Evolutionary conservation across 2,329 filamentous ascomycete genomes (phyloP), one percentile per base, ranked within the genome.

Genomic region (Aspergillus fructus): DNA sequence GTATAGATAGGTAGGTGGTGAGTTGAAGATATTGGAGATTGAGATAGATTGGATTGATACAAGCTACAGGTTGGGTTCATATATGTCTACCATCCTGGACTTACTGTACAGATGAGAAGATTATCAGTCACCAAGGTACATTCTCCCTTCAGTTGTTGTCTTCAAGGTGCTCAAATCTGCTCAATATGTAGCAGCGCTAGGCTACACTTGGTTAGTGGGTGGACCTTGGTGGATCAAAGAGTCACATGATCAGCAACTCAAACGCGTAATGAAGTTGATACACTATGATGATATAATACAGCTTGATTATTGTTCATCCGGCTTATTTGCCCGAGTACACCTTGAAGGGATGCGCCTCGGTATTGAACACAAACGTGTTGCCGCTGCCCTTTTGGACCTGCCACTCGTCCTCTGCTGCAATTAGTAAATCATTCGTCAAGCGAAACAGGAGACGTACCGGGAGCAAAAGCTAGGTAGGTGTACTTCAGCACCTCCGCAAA

Each of bases 401-500:
- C 78, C 81, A 87, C 51, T 79, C 78, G 19, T 80, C 85, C 33
- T 90, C 88, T 70, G 73, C 43, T 34, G 49, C 37, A 49, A 43
- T 69, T 47, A 59, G 62, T 66, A 41, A 30, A 11, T 7, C 8
- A 3, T 33, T 30, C 37, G 24, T 42, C 5, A 15, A 37, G 34
- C 45, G 3, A 13, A 3, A 43, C 17, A 19, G 37, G 9, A 7
- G 1, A 17, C 64, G 60, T 65, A 73, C 71, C 72, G 17, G 68
- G 65, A 0, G 83, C 81, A 68, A 86, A 85, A 58, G 90, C 89
- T 65, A 96, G 71, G 75, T 90, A 96, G 56, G 83, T 79, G 72
- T 96, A 96, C 80, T 96, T 96, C 72, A 96, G 71, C 61, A 92
- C 89, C 78, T 96, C 91, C 0, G 91, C 91, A 72, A 96, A 91